Percentiles rank a stretch among this genome's conserved stretches.
Evolutionary conservation across 441 rosid species (phyloP).

Genomic region (Adansonia madagascariensis): DNA sequence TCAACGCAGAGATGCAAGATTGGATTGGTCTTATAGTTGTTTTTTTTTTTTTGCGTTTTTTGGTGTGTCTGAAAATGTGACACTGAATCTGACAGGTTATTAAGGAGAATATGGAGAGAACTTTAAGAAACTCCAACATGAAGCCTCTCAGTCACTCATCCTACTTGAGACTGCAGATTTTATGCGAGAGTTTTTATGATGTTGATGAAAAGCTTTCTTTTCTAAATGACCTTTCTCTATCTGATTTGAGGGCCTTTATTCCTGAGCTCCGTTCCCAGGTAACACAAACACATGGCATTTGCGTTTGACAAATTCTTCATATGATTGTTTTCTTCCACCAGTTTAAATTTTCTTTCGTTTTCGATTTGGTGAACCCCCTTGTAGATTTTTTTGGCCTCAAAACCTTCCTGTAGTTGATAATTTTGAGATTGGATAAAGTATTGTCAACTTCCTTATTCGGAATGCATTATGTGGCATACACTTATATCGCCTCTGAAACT

Average conservation of each 20-base stretch:
- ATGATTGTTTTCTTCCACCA: constrained; percentile 6
- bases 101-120: constrained; percentile 85
- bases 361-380: not conserved
- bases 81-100: constrained; percentile 61
- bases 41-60: not conserved
- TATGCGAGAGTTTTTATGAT: constrained; percentile 79
- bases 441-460: constrained; percentile 9
- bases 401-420: constrained; percentile 1
- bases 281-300: constrained; percentile 31
- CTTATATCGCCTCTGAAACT: not conserved
- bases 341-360: constrained; percentile 14
- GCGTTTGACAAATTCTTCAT: constrained; percentile 14
- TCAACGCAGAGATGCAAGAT: not conserved
- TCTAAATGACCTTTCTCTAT: constrained; percentile 65
- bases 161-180: constrained; percentile 82
- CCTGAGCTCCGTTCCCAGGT: constrained; percentile 91
- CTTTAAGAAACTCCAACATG: constrained; percentile 79
- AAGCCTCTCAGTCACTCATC: constrained; percentile 90
- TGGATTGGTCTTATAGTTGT: constrained; percentile 9
- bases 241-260: constrained; percentile 76
- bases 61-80: constrained; percentile 25
- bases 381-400: not conserved
- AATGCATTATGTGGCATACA: not conserved
- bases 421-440: constrained; percentile 15
- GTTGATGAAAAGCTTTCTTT: constrained; percentile 79